Evolutionary conservation across 2,329 filamentous ascomycete species (phyloP).

Genomic region (Aspergillus fijiensis): DNA sequence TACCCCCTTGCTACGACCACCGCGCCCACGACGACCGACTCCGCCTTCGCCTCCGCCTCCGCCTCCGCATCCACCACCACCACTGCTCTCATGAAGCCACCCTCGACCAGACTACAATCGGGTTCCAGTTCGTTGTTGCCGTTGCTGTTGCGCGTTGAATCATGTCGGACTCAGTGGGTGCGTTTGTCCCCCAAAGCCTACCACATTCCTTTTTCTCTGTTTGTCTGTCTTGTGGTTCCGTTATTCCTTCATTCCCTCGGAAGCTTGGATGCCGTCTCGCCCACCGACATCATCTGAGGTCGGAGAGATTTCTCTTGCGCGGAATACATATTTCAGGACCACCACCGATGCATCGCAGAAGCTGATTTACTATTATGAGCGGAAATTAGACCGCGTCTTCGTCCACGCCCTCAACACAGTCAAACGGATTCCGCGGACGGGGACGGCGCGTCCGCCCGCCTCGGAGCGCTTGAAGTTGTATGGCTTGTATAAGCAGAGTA

Average conservation of each 20-base stretch:
- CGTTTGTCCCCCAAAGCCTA: constrained; percentile 17
- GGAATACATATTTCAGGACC: no score
- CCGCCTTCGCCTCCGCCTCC: not conserved
- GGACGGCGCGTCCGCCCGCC: constrained; percentile 82
- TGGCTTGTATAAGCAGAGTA: constrained; percentile 97
- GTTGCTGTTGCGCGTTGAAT: constrained; percentile 19
- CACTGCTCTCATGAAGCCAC: constrained; percentile 22
- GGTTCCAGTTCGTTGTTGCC: constrained; percentile 14
- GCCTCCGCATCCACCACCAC: not conserved
- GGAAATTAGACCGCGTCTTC: constrained; percentile 83
- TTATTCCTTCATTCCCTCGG: not conserved
- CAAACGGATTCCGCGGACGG: constrained; percentile 93
- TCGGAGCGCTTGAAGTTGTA: constrained; percentile 86
- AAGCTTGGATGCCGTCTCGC: no score
- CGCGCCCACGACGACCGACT: not conserved
- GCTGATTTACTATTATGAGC: no score
- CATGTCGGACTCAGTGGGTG: constrained; percentile 51
- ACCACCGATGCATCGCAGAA: no score
- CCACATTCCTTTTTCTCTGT: not conserved
- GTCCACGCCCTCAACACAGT: constrained; percentile 98
- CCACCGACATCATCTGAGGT: no score
- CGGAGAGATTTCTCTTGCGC: no score
- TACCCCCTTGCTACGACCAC: not conserved
- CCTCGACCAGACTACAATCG: constrained; percentile 19
- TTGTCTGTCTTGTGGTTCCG: not conserved